These are phyloP conservation scores for Mycena citricolor DNA, from an alignment of 1,284 basidiomycete genomes.

Conservation along the genomic window DNA sequence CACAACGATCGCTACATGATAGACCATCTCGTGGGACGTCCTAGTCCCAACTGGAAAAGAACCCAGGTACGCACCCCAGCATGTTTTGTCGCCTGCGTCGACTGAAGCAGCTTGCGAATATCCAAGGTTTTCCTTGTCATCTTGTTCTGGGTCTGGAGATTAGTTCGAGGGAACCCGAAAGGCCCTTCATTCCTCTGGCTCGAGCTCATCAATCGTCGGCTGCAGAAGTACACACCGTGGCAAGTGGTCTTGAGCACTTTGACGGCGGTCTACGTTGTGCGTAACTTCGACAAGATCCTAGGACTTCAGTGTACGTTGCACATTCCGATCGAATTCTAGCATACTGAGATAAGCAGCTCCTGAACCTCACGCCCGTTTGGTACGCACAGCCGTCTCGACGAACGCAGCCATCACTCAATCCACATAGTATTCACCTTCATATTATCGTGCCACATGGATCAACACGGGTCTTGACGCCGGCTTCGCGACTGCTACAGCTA, in stretches of 20 bases:
- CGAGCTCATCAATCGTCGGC: slow-evolving; percentile 52
- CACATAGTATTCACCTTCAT: slow-evolving; percentile 83
- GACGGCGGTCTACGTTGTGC: slow-evolving; percentile 81
- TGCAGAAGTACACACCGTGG: slow-evolving; percentile 86
- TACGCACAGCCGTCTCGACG: slow-evolving; percentile 39
- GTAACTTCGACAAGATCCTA: slow-evolving; percentile 86
- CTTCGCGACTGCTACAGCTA: slow-evolving; percentile 92
- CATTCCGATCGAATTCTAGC: no score
- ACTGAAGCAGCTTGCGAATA: slow-evolving; percentile 6
- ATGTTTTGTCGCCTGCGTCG: not conserved
- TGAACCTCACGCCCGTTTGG: slow-evolving; percentile 87
- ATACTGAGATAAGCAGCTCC: slow-evolving; percentile 59
- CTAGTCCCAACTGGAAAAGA: slow-evolving; percentile 75
- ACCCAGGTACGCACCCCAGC: slow-evolving; percentile 50
- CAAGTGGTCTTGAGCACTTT: slow-evolving; percentile 87
- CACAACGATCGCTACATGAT: no score
- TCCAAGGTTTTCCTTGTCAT: slow-evolving; percentile 81
- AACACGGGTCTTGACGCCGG: slow-evolving; percentile 94
- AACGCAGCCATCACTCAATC: slow-evolving; percentile 12
- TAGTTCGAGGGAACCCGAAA: slow-evolving; percentile 66
- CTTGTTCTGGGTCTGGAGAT: slow-evolving; percentile 86
- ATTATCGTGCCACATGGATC: slow-evolving; percentile 98
- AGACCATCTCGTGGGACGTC: slow-evolving; percentile 80
- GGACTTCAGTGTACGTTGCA: slow-evolving; percentile 72
- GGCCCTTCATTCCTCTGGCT: slow-evolving; percentile 70